Percentiles rank a stretch among this genome's conserved stretches.
phyloP scores from a whole-genome alignment of 2,329 filamentous ascomycete species.

The Cephalotrichum gorgonifer region DNA sequence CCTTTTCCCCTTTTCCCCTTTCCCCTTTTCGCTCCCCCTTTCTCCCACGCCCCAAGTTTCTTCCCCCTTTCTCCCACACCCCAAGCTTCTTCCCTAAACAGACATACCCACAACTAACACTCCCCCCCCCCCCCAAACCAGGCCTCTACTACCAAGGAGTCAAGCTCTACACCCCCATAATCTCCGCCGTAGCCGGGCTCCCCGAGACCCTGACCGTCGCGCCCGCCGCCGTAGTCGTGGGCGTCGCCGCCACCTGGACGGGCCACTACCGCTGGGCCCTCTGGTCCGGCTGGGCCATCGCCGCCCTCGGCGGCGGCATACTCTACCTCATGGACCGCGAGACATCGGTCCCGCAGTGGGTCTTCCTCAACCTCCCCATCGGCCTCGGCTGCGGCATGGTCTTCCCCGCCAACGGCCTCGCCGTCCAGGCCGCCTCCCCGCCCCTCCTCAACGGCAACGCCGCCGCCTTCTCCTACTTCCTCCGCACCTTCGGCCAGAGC shows the following conservation, averaged over 20 bases:
- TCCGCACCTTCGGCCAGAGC: slow-evolving; percentile 16
- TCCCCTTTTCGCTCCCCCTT: neutral
- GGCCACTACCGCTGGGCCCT: slow-evolving; percentile 51
- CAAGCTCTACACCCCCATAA: slow-evolving; percentile 40
- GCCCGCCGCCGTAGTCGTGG: slow-evolving; percentile 46
- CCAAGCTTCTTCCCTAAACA: neutral
- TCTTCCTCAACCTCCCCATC: slow-evolving; percentile 50
- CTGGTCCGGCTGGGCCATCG: slow-evolving; percentile 50
- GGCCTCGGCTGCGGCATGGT: slow-evolving; percentile 55
- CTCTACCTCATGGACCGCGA: slow-evolving; percentile 35
- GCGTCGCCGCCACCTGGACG: slow-evolving; percentile 40
- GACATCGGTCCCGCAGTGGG: slow-evolving; percentile 42
- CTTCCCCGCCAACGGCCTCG: slow-evolving; percentile 52
- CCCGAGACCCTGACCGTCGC: slow-evolving; percentile 54
- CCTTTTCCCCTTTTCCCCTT: no score
- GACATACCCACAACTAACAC: slow-evolving; percentile 13
- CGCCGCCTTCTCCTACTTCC: slow-evolving; percentile 56
- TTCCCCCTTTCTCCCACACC: neutral
- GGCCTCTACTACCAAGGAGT: slow-evolving; percentile 38
- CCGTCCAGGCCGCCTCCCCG: slow-evolving; percentile 49
- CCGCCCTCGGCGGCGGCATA: slow-evolving; percentile 46
- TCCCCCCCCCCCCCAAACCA: no score
- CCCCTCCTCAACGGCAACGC: slow-evolving; percentile 39
- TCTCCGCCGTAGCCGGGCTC: slow-evolving; percentile 44
- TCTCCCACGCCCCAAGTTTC: neutral